A percentile compares a stretch with the other conserved stretches of the same genome.
These are phyloP conservation scores for Ogataea philodendri DNA, from an alignment of 805 yeast genomes.

Conservation along the genomic window DNA sequence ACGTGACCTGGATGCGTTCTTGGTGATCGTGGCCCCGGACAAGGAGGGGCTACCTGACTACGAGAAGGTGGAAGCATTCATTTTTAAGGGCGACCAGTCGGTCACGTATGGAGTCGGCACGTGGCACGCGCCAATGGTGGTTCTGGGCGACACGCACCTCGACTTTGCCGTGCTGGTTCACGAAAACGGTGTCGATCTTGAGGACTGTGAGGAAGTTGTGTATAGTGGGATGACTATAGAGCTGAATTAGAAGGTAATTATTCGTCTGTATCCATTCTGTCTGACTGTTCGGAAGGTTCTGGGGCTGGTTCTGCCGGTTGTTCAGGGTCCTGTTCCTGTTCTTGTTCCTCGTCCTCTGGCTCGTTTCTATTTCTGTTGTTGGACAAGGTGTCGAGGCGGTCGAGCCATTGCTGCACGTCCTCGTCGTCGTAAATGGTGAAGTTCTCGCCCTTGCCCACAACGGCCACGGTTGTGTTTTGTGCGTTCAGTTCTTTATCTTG, in stretches of 20 bases:
- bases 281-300: conserved; percentile 14
- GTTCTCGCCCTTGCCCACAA: conserved; percentile 74
- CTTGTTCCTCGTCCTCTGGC: conserved; percentile 29
- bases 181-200: conserved; percentile 76
- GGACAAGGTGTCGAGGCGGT: conserved; percentile 63
- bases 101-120: conserved; percentile 82
- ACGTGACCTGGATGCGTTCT: conserved; percentile 49
- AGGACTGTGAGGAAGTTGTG: conserved; percentile 79
- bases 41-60: conserved; percentile 58
- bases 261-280: conserved; percentile 38
- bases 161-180: conserved; percentile 89
- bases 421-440: conserved; percentile 86
- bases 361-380: conserved; percentile 51
- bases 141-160: conserved; percentile 48
- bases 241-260: conserved; percentile 4
- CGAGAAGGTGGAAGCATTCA: conserved; percentile 59
- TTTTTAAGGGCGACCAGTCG: conserved; percentile 80
- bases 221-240: conserved; percentile 47
- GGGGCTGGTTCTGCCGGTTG: conserved; percentile 11
- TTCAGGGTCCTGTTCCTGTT: conserved; percentile 5
- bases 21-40: conserved; percentile 76
- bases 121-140: conserved; percentile 98
- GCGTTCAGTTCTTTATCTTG: conserved; percentile 89
- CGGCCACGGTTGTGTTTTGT: conserved; percentile 85
- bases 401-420: conserved; percentile 79